These are phyloP conservation scores for Neurospora terricola DNA, from an alignment of 495 filamentous ascomycete genomes.

Conservation along the genomic window DNA sequence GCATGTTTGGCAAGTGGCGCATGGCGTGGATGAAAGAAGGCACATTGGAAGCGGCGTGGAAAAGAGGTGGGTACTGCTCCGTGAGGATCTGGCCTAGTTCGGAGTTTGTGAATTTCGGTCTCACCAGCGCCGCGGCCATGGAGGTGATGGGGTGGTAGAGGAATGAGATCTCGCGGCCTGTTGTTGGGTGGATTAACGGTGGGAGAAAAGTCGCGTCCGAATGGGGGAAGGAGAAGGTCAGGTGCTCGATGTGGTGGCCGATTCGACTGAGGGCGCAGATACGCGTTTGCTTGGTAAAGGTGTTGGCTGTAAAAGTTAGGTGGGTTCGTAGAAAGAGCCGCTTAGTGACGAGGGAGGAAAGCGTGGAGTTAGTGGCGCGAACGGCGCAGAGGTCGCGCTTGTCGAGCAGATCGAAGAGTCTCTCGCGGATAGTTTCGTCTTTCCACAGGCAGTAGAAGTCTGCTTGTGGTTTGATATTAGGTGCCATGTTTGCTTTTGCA, in stretches of 20 bases:
- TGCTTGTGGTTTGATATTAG: conserved; percentile 25
- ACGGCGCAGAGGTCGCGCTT: conserved; percentile 41
- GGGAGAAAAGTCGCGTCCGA: conserved; percentile 62
- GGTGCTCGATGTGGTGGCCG: conserved; percentile 58
- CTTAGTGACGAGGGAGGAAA: conserved; percentile 42
- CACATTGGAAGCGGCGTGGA: conserved; percentile 77
- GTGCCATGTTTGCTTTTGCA: conserved; percentile 37
- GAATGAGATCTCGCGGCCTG: conserved; percentile 63
- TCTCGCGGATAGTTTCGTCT: conserved; percentile 37
- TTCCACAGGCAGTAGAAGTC: conserved; percentile 45
- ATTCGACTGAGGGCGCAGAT: conserved; percentile 61
- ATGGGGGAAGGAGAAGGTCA: conserved; percentile 63
- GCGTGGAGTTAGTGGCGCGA: conserved; percentile 38
- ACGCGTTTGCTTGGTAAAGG: conserved; percentile 57
- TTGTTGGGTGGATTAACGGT: conserved; percentile 59
- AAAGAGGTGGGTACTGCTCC: conserved; percentile 70
- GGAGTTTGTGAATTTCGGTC: conserved; percentile 54
- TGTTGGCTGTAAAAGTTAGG: conserved; percentile 57
- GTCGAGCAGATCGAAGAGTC: conserved; percentile 39
- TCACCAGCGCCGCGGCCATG: conserved; percentile 32
- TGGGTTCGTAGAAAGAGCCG: conserved; percentile 43
- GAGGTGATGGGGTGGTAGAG: conserved; percentile 61
- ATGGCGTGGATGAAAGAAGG: conserved; percentile 65
- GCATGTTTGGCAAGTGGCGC: conserved; percentile 49
- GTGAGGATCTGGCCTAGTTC: conserved; percentile 61